Conservation (phyloP, 495 filamentous ascomycete species). For the Neurospora sp. region DNA sequence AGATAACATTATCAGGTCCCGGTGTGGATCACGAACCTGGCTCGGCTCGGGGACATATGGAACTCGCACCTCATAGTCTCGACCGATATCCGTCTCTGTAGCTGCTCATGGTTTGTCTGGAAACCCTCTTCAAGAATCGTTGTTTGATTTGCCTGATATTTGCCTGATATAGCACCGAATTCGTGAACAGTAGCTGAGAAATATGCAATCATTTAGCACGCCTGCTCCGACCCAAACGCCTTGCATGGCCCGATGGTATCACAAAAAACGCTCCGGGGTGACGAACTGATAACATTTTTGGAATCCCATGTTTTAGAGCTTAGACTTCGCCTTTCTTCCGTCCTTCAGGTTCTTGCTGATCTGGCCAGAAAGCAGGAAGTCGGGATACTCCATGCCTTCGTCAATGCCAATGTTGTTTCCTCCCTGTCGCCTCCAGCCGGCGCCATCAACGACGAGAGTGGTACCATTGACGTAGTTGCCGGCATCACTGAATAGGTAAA, state of each 20-base stretch:
- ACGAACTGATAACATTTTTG: neutral
- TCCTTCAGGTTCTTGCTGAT: slow-evolving; percentile 32
- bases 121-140: neutral
- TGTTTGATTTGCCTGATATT: neutral
- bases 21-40: neutral
- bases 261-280: neutral
- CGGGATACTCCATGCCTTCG: slow-evolving; percentile 33
- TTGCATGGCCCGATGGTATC: neutral
- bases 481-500: slow-evolving; percentile 74
- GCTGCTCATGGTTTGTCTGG: neutral
- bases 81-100: neutral
- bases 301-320: slow-evolving; percentile 20
- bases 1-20: neutral
- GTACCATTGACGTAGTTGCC: slow-evolving; percentile 78
- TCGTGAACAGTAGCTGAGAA: neutral
- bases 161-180: neutral
- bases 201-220: neutral
- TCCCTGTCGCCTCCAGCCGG: slow-evolving; percentile 51
- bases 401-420: slow-evolving; percentile 35
- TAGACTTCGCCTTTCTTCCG: slow-evolving; percentile 28
- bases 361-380: slow-evolving; percentile 31
- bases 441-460: slow-evolving; percentile 70
- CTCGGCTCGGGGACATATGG: neutral
- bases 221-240: neutral
- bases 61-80: neutral